Base-by-base conservation (phyloP, 177 flowering plant genomes). In the Tripterygium wilfordii region DNA sequence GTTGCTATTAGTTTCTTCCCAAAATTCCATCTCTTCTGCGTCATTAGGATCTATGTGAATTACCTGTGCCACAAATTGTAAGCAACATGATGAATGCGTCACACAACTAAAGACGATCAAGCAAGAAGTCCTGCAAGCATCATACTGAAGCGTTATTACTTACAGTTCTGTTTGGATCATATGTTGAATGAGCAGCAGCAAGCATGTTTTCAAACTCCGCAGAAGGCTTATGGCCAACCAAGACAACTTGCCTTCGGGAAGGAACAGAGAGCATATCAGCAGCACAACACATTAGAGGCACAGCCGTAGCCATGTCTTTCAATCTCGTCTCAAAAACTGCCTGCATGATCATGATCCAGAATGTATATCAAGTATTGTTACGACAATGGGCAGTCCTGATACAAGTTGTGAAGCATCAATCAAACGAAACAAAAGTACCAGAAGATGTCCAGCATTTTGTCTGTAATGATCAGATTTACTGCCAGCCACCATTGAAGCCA, bases 241-340 rank as follows among this genome's bases (percentile, higher is more conserved):
- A 43, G 33, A 92, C 91, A 16, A 88, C 76, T 66, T 88, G 94
- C 57, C 78, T 88, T 53, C 82, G 56, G 4, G 86, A 78, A 56
- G 95, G 83, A 36, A 71, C 65, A 19, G 60, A 49, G 14, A 83
- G 55, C 94, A 88, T 83, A 42, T 88, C 90, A 3, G 87, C 95
- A 6, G 81, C 96, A 72, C 88, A 82, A 53, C 98, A 83, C 98
- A 91, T 85, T 49, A 91, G 40, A 0, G 98, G 96, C 32, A 82
- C 82, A 32, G 96, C 98, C 79, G 83, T 63, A 1, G 94, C 60
- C 52, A 63, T 69, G 3, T 86, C 92, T 62, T 71, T 82, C 58
- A 92, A 48, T 49, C 89, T 80, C 25, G 66, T 55, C 67, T 80
- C 88, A 52, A 92, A 92, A 24, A 86, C 90, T 10, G 95, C 96